These are phyloP conservation scores for Globisporangium takayamanum DNA, from an alignment of 352 stramenopile species.

Conservation along the genomic window DNA sequence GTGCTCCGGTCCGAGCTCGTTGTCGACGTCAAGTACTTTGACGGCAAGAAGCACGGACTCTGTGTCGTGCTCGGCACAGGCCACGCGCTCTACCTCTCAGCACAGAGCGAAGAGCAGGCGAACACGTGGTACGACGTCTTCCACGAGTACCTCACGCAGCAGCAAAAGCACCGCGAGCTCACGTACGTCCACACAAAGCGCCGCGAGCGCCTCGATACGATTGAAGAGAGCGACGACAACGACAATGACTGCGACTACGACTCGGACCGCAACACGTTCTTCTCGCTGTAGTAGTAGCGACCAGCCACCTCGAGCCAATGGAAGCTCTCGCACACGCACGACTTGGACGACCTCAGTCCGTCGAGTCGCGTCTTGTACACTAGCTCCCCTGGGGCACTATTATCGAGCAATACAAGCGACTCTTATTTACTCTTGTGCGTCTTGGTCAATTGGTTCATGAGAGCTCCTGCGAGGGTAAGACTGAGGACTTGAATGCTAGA, in stretches of 20 bases:
- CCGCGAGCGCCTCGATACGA: slow-evolving; percentile 32
- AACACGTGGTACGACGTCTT: slow-evolving; percentile 62
- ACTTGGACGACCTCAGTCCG: too few species aligned
- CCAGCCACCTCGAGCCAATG: neutral
- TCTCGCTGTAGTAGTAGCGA: neutral
- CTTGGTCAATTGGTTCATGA: too few species aligned
- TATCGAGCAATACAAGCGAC: too few species aligned
- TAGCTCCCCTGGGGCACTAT: too few species aligned
- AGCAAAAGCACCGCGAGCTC: slow-evolving; percentile 31
- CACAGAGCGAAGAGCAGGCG: slow-evolving; percentile 45
- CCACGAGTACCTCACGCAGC: slow-evolving; percentile 33
- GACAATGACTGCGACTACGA: slow-evolving; percentile 20
- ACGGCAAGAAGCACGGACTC: slow-evolving; percentile 42
- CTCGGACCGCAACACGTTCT: slow-evolving; percentile 19
- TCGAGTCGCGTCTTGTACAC: too few species aligned
- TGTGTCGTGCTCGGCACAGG: slow-evolving; percentile 42
- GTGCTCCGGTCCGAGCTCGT: slow-evolving; percentile 43
- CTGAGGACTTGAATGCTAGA: too few species aligned
- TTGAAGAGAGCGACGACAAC: slow-evolving; percentile 30
- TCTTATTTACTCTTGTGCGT: too few species aligned
- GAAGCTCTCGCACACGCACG: neutral
- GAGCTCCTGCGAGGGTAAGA: too few species aligned
- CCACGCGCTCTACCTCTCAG: slow-evolving; percentile 37
- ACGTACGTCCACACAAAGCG: slow-evolving; percentile 32
- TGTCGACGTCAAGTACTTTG: slow-evolving; percentile 43